These are phyloP conservation scores for Puccinia sorghi DNA, from an alignment of 1,284 basidiomycete species.

Conservation along the genomic window DNA sequence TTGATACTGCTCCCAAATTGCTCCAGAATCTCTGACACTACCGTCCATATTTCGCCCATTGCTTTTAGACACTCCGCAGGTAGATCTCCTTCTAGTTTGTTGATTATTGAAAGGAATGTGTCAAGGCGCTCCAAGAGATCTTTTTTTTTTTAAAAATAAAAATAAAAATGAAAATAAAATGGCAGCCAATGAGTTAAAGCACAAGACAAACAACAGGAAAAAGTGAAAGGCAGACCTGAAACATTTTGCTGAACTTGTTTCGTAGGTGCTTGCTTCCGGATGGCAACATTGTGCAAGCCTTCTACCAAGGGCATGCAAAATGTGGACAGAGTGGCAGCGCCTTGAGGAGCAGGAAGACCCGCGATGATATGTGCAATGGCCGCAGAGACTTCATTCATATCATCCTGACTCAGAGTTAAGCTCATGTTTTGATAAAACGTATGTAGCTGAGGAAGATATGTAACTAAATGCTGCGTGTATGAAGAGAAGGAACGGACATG, in stretches of 20 bases:
- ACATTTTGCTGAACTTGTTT: constrained; percentile 69
- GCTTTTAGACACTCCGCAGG: constrained; percentile 77
- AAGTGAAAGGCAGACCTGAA: constrained; percentile 64
- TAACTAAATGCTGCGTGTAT: constrained; percentile 74
- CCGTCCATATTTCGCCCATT: constrained; percentile 75
- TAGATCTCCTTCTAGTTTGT: constrained; percentile 62
- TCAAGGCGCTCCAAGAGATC: constrained; percentile 87
- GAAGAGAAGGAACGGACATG: constrained; percentile 32
- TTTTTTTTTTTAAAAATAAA: too few species aligned
- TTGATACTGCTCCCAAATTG: constrained; percentile 78
- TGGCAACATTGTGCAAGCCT: constrained; percentile 59
- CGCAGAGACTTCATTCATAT: constrained; percentile 87
- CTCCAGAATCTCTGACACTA: constrained; percentile 77
- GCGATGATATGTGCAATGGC: constrained; percentile 93
- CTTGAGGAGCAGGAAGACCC: constrained; percentile 81
- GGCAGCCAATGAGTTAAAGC: constrained; percentile 52
- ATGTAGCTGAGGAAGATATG: constrained; percentile 88
- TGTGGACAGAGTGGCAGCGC: constrained; percentile 76
- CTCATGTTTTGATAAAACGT: constrained; percentile 79
- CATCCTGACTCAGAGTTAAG: constrained; percentile 76
- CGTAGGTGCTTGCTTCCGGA: constrained; percentile 60
- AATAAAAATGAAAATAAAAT: too few species aligned
- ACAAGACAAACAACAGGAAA: constrained; percentile 45
- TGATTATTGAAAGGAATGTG: constrained; percentile 77
- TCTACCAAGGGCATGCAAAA: constrained; percentile 69